These are phyloP conservation scores for Roridomyces roridus DNA, from an alignment of 768 basidiomycete genomes.

Conservation along the genomic window DNA sequence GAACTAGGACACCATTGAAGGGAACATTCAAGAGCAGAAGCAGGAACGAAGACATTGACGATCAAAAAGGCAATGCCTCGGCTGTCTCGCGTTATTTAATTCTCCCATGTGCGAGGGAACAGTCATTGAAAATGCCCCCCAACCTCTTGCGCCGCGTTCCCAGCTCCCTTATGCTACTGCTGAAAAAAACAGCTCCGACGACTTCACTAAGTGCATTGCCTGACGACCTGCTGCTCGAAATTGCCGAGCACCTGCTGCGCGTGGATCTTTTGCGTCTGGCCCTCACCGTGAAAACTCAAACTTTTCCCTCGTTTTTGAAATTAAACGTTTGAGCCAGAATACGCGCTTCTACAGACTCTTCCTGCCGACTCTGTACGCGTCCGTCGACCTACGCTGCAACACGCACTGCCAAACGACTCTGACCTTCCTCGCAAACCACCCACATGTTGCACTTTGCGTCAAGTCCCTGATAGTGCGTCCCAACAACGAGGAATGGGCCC, in stretches of 20 bases:
- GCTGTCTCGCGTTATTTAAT: not conserved
- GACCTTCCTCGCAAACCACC: slow-evolving; percentile 17
- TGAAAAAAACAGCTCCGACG: slow-evolving; percentile 11
- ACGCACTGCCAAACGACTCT: slow-evolving; percentile 22
- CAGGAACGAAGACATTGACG: not conserved
- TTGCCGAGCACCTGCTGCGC: slow-evolving; percentile 8
- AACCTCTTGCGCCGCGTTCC: slow-evolving; percentile 22
- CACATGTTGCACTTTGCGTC: slow-evolving; percentile 15
- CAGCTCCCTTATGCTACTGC: slow-evolving; percentile 22
- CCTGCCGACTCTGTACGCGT: slow-evolving; percentile 20
- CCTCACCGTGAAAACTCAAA: slow-evolving; percentile 19
- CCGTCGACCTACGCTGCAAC: slow-evolving; percentile 20
- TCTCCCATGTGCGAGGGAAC: not conserved
- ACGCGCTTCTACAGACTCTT: slow-evolving; percentile 14
- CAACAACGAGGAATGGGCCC: slow-evolving; percentile 24
- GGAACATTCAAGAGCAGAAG: slow-evolving; percentile 16
- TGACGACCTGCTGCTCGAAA: slow-evolving; percentile 23
- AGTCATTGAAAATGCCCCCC: slow-evolving; percentile 12
- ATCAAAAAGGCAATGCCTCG: not conserved
- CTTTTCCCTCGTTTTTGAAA: not conserved
- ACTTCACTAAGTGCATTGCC: slow-evolving; percentile 10
- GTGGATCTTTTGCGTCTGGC: slow-evolving; percentile 22
- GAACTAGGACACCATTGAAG: slow-evolving; percentile 28
- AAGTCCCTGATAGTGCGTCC: slow-evolving; percentile 20
- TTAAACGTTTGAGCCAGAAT: slow-evolving; percentile 9